Evolutionary conservation across 441 rosid species (phyloP).

Genomic region (Bocquillonia castaneifolia): DNA sequence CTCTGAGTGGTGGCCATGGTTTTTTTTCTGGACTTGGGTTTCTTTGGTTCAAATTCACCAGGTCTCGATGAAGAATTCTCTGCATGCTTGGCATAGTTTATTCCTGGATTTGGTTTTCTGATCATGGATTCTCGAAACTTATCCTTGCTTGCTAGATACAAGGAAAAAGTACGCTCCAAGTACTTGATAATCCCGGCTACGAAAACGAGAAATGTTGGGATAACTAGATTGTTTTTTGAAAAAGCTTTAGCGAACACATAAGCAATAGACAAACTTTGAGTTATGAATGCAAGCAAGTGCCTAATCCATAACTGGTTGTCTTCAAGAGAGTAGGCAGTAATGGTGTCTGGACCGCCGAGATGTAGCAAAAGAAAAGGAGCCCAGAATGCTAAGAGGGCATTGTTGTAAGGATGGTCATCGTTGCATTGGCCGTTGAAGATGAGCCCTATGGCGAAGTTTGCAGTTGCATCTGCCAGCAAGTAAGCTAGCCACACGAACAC

Average conservation of each 20-base stretch:
- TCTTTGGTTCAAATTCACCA: conserved; percentile 49
- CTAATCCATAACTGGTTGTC: conserved; percentile 13
- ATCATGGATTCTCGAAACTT: conserved; percentile 43
- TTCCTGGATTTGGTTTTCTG: no score
- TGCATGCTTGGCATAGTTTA: no score
- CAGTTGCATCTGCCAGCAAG: conserved; percentile 17
- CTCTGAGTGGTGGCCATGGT: conserved; percentile 3
- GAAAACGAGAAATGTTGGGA: conserved; percentile 35
- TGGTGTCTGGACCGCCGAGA: conserved; percentile 13
- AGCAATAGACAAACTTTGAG: neutral
- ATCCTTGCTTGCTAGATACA: conserved; percentile 48
- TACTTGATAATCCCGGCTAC: conserved; percentile 46
- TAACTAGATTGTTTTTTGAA: conserved; percentile 26
- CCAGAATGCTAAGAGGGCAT: conserved; percentile 23
- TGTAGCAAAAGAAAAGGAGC: neutral
- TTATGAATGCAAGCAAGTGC: neutral
- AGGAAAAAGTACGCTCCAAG: conserved; percentile 46
- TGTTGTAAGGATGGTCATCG: neutral
- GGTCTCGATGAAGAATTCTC: conserved; percentile 42
- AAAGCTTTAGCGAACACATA: conserved; percentile 40
- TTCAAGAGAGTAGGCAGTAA: neutral
- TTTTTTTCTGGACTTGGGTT: conserved; percentile 29
- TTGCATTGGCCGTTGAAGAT: conserved; percentile 8
- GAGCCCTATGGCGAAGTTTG: conserved; percentile 11
- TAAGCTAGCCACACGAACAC: conserved; percentile 9